Evolutionary conservation across 768 basidiomycete species (phyloP).

Genomic region (Termitomyces heimii): DNA sequence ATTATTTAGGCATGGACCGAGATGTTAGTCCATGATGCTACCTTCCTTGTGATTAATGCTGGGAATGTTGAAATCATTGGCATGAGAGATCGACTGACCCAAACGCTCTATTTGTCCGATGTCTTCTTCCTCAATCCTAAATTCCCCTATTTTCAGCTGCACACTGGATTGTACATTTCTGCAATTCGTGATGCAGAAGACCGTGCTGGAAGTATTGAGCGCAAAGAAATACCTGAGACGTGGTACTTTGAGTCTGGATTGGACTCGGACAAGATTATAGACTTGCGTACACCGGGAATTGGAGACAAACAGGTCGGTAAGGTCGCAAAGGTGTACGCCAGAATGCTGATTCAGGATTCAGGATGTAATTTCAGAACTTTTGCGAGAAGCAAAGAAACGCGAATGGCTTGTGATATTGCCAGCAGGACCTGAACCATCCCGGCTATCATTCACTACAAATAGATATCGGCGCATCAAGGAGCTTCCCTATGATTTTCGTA

Average conservation of each 20-base stretch:
- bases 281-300: background rate
- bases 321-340: background rate
- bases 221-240: background rate
- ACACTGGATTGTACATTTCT: background rate
- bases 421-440: background rate
- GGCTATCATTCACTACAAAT: background rate
- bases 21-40: background rate
- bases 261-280: background rate
- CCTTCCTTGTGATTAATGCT: too few relatives aligned
- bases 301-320: background rate
- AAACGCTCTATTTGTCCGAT: slow-evolving; percentile 1
- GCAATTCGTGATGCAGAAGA: background rate
- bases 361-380: background rate
- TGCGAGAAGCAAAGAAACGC: background rate
- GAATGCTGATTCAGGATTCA: background rate
- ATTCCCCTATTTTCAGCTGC: background rate
- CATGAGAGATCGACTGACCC: too few relatives aligned
- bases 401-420: background rate
- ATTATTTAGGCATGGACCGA: slow-evolving; percentile 1
- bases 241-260: background rate
- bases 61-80: too few relatives aligned
- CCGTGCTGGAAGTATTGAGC: background rate
- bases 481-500: background rate
- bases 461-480: background rate
- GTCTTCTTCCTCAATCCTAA: background rate